Conservation (phyloP, 2,329 filamentous ascomycete species). For the Phoma sp. region DNA sequence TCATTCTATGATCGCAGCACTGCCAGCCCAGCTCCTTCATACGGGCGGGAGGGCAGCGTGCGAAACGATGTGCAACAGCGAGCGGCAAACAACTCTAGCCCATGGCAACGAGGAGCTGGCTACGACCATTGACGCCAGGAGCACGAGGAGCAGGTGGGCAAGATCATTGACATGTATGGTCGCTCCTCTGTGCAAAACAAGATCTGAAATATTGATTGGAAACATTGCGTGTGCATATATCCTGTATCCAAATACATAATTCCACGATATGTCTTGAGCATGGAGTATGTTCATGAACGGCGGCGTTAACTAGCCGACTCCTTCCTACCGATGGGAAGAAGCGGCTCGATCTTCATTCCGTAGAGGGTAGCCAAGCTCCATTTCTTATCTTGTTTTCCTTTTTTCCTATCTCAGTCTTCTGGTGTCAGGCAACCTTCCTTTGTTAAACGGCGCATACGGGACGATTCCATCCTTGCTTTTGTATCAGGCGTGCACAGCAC, state of each 20-base stretch:
- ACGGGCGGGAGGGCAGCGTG: constrained; percentile 14
- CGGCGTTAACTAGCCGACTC: constrained; percentile 25
- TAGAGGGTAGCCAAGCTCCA: constrained; percentile 3
- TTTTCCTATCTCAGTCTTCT: constrained; percentile 3
- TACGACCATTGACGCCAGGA: constrained; percentile 63
- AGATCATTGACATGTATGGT: constrained; percentile 46
- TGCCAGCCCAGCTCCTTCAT: constrained; percentile 38
- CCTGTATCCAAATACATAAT: constrained; percentile 18
- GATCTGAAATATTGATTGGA: constrained; percentile 31
- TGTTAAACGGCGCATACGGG: constrained; percentile 16
- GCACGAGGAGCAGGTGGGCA: constrained; percentile 44
- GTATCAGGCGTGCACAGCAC: constrained; percentile 13
- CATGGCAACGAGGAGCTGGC: constrained; percentile 70
- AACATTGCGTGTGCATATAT: constrained; percentile 35
- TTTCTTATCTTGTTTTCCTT: constrained; percentile 5
- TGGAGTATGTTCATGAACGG: constrained; percentile 32
- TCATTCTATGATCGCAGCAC: constrained; percentile 45
- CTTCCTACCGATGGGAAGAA: constrained; percentile 13
- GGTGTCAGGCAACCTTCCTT: constrained; percentile 9
- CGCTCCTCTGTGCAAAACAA: constrained; percentile 39
- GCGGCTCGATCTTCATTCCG: constrained; percentile 9
- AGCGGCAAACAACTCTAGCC: constrained; percentile 62
- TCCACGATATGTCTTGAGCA: constrained; percentile 22
- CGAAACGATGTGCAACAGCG: constrained; percentile 47
- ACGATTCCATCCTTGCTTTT: constrained; percentile 6